Base-by-base conservation (phyloP, 169 alveolate genomes). In the Plasmodium blacklocki region DNA sequence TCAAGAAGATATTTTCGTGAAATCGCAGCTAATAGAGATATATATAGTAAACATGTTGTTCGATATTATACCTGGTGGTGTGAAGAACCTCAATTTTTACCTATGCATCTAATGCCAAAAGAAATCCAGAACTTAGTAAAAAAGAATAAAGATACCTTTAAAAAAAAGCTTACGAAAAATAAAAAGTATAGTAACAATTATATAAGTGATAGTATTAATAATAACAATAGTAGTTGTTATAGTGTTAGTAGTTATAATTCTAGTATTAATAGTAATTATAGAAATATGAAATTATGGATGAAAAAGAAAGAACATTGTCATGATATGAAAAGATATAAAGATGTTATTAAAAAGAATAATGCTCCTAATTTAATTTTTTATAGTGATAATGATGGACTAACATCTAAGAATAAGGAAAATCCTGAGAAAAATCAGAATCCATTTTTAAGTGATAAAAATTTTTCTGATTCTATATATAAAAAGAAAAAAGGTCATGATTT, bases 51-150 rank as follows among this genome's bases (percentile, higher is more conserved):
- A 85, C 96, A 96, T 76, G 98, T 96, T 54, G 98, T 95, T 29
- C 89, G 98, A 15, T 96, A 95, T 88, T 96, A 94, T 80, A 96
- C 97, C n/a, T 96, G 98, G 98, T 96, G 98, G 98, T 96, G 98
- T 68, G 98, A 96, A 73, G 98, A 96, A 86, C 98, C 98, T 12
- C 97, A 95, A 83, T 96, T 94, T 59, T 80, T 96, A 14, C 98
- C 97, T 6, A 88, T 94, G 73, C 93, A 89, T 68, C 76, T 83
- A 64, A 88, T 88, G 93, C 92, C 94, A 62, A 93, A 73, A 73
- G 97, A 90, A 89, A 74, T 88, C 59, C 94, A 76, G 66, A 92
- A 80, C 88, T 94, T 88, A 68, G 96, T 93, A 58, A 95, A 92
- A 66, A 88, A 56, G 63, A 94, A 88, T 72, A 93, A 88, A 70